Evolutionary conservation across 208 protist genomes (phyloP).

Genomic region (Vickermania ingenoplastis): DNA sequence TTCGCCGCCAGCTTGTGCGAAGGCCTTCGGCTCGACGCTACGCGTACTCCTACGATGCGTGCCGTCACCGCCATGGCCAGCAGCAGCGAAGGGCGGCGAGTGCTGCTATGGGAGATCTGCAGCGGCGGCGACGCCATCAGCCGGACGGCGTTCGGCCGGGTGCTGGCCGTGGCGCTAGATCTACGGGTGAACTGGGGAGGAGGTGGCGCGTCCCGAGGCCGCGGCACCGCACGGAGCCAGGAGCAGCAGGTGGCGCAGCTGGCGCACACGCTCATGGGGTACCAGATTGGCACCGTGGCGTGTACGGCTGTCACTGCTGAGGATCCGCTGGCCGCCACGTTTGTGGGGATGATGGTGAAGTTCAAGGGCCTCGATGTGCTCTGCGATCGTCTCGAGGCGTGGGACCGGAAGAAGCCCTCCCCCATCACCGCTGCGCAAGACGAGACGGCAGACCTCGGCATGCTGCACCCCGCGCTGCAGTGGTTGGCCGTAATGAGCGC

Average conservation of each 20-base stretch:
- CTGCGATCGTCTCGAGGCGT: conserved; percentile 12
- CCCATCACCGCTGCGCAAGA: too few relatives aligned
- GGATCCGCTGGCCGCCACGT: background rate
- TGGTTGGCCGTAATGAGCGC: conserved; percentile 56
- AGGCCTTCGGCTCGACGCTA: conserved; percentile 19
- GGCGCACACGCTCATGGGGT: background rate
- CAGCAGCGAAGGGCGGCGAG: conserved; percentile 36
- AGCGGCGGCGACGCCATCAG: conserved; percentile 33
- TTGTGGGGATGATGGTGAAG: conserved; percentile 17
- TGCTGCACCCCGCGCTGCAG: conserved; percentile 34
- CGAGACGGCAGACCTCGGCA: background rate
- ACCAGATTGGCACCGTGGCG: conserved; percentile 5
- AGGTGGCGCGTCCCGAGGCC: background rate
- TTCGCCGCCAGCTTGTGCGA: conserved; percentile 28
- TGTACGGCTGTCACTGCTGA: conserved; percentile 6
- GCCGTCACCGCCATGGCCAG: conserved; percentile 18
- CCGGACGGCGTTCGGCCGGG: conserved; percentile 58
- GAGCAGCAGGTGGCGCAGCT: background rate
- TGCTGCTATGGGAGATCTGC: conserved; percentile 48
- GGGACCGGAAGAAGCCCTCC: conserved; percentile 9
- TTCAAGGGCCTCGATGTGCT: conserved; percentile 16
- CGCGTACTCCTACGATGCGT: conserved; percentile 20
- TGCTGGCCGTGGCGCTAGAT: conserved; percentile 40
- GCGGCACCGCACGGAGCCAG: background rate
- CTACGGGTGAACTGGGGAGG: conserved; percentile 17